Conservation (phyloP, 2,329 filamentous ascomycete genomes). For the Coleophoma crateriformis region DNA sequence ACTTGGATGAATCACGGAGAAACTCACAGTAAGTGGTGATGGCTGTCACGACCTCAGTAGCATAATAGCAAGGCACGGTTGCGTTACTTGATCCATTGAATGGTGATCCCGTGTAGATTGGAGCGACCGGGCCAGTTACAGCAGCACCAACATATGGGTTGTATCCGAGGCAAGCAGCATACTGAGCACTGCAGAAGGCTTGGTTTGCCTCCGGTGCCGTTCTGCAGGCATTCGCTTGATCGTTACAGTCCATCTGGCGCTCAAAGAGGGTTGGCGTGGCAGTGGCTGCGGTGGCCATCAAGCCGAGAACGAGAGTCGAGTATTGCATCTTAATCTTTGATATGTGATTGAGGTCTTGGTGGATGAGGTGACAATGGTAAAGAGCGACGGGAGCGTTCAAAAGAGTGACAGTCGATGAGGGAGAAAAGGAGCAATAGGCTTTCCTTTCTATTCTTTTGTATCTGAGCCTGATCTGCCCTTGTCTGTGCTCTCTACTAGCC, state of each 20-base stretch:
- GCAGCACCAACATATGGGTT: constrained; percentile 1
- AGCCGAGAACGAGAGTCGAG: background rate
- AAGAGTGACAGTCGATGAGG: no score
- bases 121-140: background rate
- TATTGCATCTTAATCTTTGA: background rate
- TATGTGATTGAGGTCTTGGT: background rate
- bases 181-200: constrained; percentile 1
- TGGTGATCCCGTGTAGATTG: background rate
- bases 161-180: constrained; percentile 4
- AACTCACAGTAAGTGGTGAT: background rate
- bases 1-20: background rate
- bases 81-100: background rate
- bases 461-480: no score
- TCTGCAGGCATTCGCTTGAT: background rate
- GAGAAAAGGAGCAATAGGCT: no score
- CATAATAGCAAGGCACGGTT: background rate
- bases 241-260: background rate
- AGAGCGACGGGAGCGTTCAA: no score
- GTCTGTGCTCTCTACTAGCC: no score
- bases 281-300: background rate
- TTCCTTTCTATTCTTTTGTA: no score
- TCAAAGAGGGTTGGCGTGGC: background rate
- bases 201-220: constrained; percentile 1
- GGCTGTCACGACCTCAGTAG: background rate
- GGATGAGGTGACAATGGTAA: background rate